Evolutionary conservation across 2,329 filamentous ascomycete species (phyloP), one percentile per base, ranked within the genome.

Genomic region (Epichloe bromicola): DNA sequence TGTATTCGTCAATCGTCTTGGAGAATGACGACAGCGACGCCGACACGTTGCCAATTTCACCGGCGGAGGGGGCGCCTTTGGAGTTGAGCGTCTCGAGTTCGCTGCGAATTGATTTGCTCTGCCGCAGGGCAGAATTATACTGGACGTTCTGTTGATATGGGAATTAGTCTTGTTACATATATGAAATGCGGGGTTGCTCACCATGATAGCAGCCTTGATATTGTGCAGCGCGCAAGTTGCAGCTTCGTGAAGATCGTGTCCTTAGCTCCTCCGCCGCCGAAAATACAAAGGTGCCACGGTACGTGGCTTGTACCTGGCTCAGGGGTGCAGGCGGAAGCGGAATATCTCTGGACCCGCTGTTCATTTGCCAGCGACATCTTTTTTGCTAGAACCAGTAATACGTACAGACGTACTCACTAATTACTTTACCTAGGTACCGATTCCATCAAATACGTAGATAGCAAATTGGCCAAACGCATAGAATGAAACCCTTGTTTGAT

Each of bases 1-100:
- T 81, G 73, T 98, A 98, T 64, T 96, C 90, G 70, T 96, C 90
- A 57, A 98, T 77, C 1, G 88, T 95, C 54, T 93, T 88, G 45
- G 86, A 80, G 67, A 98, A 89, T 53, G 89, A 70, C 42, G 86
- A 82, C 33, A 94, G 72, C 14, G 86, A 86, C 19, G 82, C 84
- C n/a, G 85, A 84, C 56, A 88, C 80, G 67, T 88, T 85, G 63
- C 85, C 84, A 67, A 74, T 63, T 55, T 66, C 59, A 58, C 67
- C 65, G 5, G 69, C 69, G 62, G 84, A 83, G 12, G 86, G 48
- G 48, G 80, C 79, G 45, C 78, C 74, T 40, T 81, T 82, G 46
- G 75, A 74, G 52, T 83, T 75, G 60, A 90, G 83, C 45, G 76
- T 74, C 59, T 86, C 80, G 55, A 94, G 79, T 62, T 93, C 86